Percentiles rank a stretch among this genome's conserved stretches.
phyloP scores from a whole-genome alignment of 139 green algal species.

The Coccomyxa sp. region DNA sequence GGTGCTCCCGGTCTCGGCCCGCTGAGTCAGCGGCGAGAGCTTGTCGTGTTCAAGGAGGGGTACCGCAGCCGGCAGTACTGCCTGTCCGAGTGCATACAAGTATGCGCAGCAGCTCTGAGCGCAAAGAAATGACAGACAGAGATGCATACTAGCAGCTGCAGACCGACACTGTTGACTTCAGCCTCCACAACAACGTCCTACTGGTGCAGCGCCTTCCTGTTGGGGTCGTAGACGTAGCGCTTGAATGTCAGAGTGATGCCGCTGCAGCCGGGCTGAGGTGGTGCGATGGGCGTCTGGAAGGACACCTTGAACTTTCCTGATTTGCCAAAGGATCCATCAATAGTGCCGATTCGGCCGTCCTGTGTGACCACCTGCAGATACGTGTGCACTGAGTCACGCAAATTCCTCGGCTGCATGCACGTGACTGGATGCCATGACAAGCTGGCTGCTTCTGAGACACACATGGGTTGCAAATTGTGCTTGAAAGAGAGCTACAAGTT shows the following conservation, averaged over 20 bases:
- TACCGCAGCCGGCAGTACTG: constrained; percentile 56
- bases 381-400: no score
- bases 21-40: constrained; percentile 46
- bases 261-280: constrained; percentile 9
- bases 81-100: constrained; percentile 36
- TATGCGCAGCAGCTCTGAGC: constrained; percentile 15
- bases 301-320: constrained; percentile 79
- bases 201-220: constrained; percentile 45
- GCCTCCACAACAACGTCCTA: constrained; percentile 15
- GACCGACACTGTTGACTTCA: neutral
- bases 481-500: neutral
- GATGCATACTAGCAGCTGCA: neutral
- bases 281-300: constrained; percentile 34
- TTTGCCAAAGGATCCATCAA: constrained; percentile 81
- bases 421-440: neutral
- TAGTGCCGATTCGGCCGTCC: constrained; percentile 44
- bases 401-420: no score
- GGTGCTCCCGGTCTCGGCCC: constrained; percentile 62
- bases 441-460: neutral
- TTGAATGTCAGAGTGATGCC: constrained; percentile 63
- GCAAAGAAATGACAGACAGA: neutral
- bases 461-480: no score
- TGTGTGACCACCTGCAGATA: constrained; percentile 42
- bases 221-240: constrained; percentile 55
- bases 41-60: constrained; percentile 68